Evolutionary conservation across 495 filamentous ascomycete species (phyloP).

Genomic region (Daldinia loculata): DNA sequence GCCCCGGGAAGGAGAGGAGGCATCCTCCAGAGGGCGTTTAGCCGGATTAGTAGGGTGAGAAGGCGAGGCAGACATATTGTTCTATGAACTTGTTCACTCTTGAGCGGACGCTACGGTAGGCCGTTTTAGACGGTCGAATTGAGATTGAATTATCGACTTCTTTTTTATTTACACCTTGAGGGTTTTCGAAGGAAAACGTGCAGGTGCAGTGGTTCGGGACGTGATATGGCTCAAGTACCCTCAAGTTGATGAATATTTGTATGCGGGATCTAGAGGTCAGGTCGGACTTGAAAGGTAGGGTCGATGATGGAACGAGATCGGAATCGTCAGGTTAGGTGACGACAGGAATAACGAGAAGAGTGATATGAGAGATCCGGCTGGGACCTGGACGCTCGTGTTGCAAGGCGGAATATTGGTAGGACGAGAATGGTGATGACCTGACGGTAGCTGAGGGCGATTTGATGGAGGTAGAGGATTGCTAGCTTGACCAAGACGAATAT

Average conservation of each 20-base stretch:
- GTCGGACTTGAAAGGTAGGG: slow-evolving; percentile 45
- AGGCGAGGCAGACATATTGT: slow-evolving; percentile 64
- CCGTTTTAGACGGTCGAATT: slow-evolving; percentile 48
- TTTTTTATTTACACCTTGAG: slow-evolving; percentile 80
- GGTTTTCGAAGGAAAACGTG: slow-evolving; percentile 89
- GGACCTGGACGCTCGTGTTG: slow-evolving; percentile 32
- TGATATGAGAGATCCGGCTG: slow-evolving; percentile 37
- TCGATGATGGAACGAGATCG: slow-evolving; percentile 41
- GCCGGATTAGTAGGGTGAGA: slow-evolving; percentile 64
- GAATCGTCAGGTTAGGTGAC: slow-evolving; percentile 30
- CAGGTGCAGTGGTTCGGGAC: slow-evolving; percentile 70
- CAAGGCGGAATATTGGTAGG: slow-evolving; percentile 23
- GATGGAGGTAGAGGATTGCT: slow-evolving; percentile 27
- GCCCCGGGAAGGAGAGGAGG: slow-evolving; percentile 89
- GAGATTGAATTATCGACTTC: slow-evolving; percentile 56
- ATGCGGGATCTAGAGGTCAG: slow-evolving; percentile 45
- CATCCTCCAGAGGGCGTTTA: slow-evolving; percentile 96
- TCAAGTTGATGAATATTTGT: slow-evolving; percentile 35
- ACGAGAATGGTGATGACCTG: slow-evolving; percentile 33
- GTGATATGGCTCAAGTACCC: slow-evolving; percentile 33
- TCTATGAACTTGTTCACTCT: slow-evolving; percentile 50
- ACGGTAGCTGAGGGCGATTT: slow-evolving; percentile 35
- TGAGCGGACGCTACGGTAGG: slow-evolving; percentile 44
- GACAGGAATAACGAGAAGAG: slow-evolving; percentile 38
- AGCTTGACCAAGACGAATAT: slow-evolving; percentile 26